Evolutionary conservation across 192 early-diverging fungal species (phyloP), one percentile per base, ranked within the genome.

Genomic region (Coemansia furcata): DNA sequence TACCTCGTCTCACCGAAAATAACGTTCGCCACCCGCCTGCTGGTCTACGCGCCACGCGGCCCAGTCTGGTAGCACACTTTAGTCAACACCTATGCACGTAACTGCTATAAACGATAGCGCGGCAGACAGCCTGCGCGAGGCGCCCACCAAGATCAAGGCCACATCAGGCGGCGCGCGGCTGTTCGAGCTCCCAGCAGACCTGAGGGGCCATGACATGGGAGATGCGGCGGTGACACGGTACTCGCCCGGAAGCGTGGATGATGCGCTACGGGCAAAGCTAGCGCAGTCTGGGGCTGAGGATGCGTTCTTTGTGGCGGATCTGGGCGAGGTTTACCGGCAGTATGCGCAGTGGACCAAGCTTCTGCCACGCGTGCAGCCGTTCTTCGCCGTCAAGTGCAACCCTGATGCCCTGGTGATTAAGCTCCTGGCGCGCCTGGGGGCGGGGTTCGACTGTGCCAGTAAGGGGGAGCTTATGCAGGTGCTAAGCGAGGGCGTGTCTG

Each of bases 371-470:
- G 91, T 99, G 62, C 90, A 97, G 80, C 98, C 98, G 15, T 96
- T 96, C 76, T 98, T 93, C 85, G 94, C 95, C 29, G 93, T 99
- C 69, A 99, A 99, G 81, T 98, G 95, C 75, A 96, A 96, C 84
- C 94, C 96, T 29, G 96, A 99, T 68, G 85, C 86, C 37, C 85
- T 88, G 60, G 87, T 99, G 42, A 66, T 97, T 62, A 88, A 89
- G 71, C 87, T 94, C 21, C 84, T 99, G 44, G 90, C 87, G 35
- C 78, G 84, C 17, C 76, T 95, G 39, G 95, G 94, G 23, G 86
- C 90, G 23, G 95, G 96, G 10, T 99, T 99, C 74, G 98, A 99
- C 85, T 98, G 96, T 69, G 98, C 98, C n/a, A 93, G 91, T 87
- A 93, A 91, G 81, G 85, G 83, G 42, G 98, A 99, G 87, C 91